Conservation (phyloP, 176 grass and related monocot species). For the Phoenix roebelenii region DNA sequence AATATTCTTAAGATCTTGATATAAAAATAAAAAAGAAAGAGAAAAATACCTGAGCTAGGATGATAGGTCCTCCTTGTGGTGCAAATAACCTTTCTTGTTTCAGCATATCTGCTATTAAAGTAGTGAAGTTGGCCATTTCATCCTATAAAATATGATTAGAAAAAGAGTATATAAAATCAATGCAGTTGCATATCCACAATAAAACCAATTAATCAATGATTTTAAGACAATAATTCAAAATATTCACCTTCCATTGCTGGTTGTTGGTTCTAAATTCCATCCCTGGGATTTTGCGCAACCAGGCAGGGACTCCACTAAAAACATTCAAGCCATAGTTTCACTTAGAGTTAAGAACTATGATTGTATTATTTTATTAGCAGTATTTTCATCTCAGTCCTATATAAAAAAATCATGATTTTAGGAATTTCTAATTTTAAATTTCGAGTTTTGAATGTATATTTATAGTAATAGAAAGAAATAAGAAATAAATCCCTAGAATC, state of each 20-base stretch:
- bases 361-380: no score
- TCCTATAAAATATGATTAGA: slow-evolving; percentile 1
- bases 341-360: neutral
- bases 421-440: no score
- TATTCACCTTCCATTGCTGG: slow-evolving; percentile 32
- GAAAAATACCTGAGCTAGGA: slow-evolving; percentile 47
- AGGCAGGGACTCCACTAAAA: slow-evolving; percentile 39
- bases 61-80: slow-evolving; percentile 72
- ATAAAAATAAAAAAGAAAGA: no score
- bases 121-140: slow-evolving; percentile 51
- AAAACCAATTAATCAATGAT: neutral
- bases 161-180: neutral
- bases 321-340: neutral
- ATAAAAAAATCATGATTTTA: no score
- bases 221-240: neutral
- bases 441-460: no score
- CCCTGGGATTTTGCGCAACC: slow-evolving; percentile 40
- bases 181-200: neutral
- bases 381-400: no score
- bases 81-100: slow-evolving; percentile 61
- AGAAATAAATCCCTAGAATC: no score
- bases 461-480: no score
- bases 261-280: slow-evolving; percentile 50
- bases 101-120: slow-evolving; percentile 34
- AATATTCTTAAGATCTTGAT: no score